Conservation (phyloP, 768 basidiomycete species). For the Atractiella rhizophila region DNA sequence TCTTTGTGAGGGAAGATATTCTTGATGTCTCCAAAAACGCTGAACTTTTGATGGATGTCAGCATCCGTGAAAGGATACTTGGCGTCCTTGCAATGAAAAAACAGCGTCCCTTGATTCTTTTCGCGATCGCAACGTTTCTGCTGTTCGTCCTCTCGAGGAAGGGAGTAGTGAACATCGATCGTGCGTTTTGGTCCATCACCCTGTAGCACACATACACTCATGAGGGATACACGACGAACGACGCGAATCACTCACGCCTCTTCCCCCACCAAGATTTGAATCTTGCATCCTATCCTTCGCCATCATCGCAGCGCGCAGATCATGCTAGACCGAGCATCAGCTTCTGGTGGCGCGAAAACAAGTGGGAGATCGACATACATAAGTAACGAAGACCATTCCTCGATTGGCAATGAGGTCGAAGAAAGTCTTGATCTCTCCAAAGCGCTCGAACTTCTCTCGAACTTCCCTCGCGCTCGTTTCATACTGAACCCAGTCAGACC, state of each 20-base stretch:
- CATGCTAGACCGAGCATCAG: constrained; percentile 34
- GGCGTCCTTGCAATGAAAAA: constrained; percentile 51
- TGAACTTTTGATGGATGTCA: constrained; percentile 62
- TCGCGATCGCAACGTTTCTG: constrained; percentile 38
- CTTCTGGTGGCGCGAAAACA: not conserved
- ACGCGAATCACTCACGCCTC: constrained; percentile 22
- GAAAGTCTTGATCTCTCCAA: constrained; percentile 88
- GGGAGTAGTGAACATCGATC: constrained; percentile 97
- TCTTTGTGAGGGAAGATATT: constrained; percentile 28
- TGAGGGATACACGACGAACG: not conserved
- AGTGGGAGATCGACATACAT: constrained; percentile 35
- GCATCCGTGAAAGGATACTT: constrained; percentile 49
- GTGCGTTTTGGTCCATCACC: constrained; percentile 18
- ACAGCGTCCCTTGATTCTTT: constrained; percentile 53
- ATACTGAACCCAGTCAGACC: constrained; percentile 16
- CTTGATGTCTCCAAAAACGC: constrained; percentile 77
- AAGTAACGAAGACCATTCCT: constrained; percentile 98
- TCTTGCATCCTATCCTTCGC: constrained; percentile 78
- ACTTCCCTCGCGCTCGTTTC: constrained; percentile 34
- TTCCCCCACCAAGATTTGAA: constrained; percentile 59
- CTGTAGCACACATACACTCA: not conserved
- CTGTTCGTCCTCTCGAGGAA: constrained; percentile 63
- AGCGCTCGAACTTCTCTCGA: constrained; percentile 60
- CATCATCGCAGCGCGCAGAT: constrained; percentile 72
- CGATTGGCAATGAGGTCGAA: constrained; percentile 82